These are phyloP conservation scores for Xylariomycetidae sp. DNA, from an alignment of 2,329 filamentous ascomycete genomes.

Conservation along the genomic window DNA sequence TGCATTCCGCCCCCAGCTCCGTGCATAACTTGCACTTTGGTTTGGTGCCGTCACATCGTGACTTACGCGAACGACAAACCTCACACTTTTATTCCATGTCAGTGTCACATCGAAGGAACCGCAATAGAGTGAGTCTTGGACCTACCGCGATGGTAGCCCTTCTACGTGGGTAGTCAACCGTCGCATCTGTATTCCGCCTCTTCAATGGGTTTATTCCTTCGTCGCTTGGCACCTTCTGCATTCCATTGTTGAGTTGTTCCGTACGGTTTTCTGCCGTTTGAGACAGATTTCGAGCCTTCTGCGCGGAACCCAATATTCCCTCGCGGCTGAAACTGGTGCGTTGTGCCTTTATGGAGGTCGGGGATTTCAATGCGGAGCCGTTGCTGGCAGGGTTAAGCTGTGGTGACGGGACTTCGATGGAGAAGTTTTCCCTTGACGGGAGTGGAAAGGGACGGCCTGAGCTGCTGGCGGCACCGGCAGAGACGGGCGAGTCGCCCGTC, in stretches of 20 bases:
- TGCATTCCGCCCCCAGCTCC: conserved; percentile 75
- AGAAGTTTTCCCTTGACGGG: conserved; percentile 42
- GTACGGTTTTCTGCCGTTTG: conserved; percentile 47
- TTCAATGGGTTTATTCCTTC: conserved; percentile 53
- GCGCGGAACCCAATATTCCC: conserved; percentile 47
- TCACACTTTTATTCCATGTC: no score
- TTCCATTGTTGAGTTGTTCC: conserved; percentile 38
- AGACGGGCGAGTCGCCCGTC: conserved; percentile 48
- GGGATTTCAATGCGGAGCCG: conserved; percentile 46
- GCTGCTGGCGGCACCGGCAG: conserved; percentile 33
- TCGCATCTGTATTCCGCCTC: conserved; percentile 57
- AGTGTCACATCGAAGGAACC: no score
- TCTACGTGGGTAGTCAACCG: conserved; percentile 59
- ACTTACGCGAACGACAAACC: conserved; percentile 76
- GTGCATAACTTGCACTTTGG: conserved; percentile 83
- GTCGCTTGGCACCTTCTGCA: conserved; percentile 43
- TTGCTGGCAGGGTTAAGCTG: conserved; percentile 37
- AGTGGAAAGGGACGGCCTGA: conserved; percentile 39
- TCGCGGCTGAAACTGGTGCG: conserved; percentile 51
- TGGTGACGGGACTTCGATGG: conserved; percentile 44
- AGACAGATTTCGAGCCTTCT: conserved; percentile 51
- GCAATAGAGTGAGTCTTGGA: no score
- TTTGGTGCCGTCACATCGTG: conserved; percentile 71
- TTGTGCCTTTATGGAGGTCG: conserved; percentile 42
- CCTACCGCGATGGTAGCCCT: conserved; percentile 63